These are phyloP conservation scores for Plasmopara viticola DNA, from an alignment of 352 stramenopile genomes.

Conservation along the genomic window DNA sequence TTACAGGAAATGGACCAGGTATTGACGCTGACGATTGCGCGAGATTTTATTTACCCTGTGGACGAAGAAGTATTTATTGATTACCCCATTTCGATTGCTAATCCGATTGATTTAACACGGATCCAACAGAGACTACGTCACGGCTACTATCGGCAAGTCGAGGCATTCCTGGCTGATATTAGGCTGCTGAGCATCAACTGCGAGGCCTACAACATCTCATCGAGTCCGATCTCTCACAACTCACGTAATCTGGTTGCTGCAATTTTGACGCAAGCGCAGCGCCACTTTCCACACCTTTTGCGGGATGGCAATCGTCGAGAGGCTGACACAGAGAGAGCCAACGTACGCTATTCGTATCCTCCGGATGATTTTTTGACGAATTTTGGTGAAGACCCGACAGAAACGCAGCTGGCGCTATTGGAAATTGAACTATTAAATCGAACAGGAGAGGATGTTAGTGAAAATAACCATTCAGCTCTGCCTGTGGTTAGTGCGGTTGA, in stretches of 20 bases:
- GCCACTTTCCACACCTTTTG: constrained; percentile 50
- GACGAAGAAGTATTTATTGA: constrained; percentile 63
- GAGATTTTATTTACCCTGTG: constrained; percentile 79
- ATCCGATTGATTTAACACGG: constrained; percentile 79
- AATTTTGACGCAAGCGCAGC: constrained; percentile 52
- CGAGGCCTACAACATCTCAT: constrained; percentile 80
- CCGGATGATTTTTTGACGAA: constrained; percentile 49
- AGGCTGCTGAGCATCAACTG: constrained; percentile 73
- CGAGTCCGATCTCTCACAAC: constrained; percentile 78
- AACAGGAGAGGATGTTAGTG: constrained; percentile 2
- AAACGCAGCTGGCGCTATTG: constrained; percentile 26
- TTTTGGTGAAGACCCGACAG: constrained; percentile 31
- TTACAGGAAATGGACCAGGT: constrained; percentile 53
- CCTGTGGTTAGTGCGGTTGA: constrained; percentile 7
- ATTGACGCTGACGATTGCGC: constrained; percentile 62
- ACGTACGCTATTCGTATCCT: constrained; percentile 35
- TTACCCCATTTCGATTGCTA: constrained; percentile 77
- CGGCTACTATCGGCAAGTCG: constrained; percentile 80
- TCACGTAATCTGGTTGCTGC: constrained; percentile 58
- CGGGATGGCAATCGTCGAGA: constrained; percentile 22
- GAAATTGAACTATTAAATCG: constrained; percentile 20
- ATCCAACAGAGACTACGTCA: constrained; percentile 58
- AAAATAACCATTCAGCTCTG: neutral
- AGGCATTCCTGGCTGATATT: constrained; percentile 73
- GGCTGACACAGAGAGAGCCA: constrained; percentile 14